phyloP scores from a whole-genome alignment of 2,329 filamentous ascomycete species.

The Curvularia sp. region DNA sequence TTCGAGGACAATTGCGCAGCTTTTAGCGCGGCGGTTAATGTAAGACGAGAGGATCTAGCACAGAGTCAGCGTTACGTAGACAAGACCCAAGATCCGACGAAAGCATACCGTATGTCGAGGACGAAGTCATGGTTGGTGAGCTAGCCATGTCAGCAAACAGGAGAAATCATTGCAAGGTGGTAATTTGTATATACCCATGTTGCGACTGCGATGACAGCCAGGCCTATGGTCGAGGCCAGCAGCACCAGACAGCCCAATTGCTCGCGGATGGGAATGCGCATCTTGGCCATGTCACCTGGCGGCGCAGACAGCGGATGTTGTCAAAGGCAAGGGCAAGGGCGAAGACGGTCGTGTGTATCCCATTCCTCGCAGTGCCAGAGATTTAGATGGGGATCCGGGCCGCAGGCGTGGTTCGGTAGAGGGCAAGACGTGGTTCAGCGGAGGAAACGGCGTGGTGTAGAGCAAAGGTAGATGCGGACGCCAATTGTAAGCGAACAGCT shows the following conservation, averaged over 20 bases:
- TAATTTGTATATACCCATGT: slow-evolving; percentile 57
- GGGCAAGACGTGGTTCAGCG: not conserved
- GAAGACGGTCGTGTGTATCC: slow-evolving; percentile 24
- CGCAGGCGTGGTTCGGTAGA: not conserved
- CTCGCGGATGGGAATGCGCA: slow-evolving; percentile 87
- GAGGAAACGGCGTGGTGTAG: slow-evolving; percentile 13
- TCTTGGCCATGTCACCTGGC: slow-evolving; percentile 54
- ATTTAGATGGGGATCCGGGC: slow-evolving; percentile 12
- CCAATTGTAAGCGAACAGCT: slow-evolving; percentile 12
- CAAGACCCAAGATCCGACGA: too few relatives aligned
- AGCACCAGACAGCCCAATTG: slow-evolving; percentile 84
- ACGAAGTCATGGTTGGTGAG: slow-evolving; percentile 69
- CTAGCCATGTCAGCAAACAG: slow-evolving; percentile 42
- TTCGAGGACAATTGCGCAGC: slow-evolving; percentile 80
- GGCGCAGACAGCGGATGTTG: slow-evolving; percentile 19
- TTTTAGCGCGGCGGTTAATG: slow-evolving; percentile 84
- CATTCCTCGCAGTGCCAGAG: slow-evolving; percentile 35
- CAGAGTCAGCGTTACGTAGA: not conserved
- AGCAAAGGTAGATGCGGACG: slow-evolving; percentile 21
- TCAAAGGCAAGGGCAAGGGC: slow-evolving; percentile 18
- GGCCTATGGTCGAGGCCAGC: slow-evolving; percentile 73
- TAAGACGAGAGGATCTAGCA: slow-evolving; percentile 65
- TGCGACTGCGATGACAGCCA: slow-evolving; percentile 81
- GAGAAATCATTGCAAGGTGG: not conserved
- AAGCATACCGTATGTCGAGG: slow-evolving; percentile 58